These are phyloP conservation scores for Lotus japonicus DNA, from an alignment of 306 rosid species.

Conservation along the genomic window DNA sequence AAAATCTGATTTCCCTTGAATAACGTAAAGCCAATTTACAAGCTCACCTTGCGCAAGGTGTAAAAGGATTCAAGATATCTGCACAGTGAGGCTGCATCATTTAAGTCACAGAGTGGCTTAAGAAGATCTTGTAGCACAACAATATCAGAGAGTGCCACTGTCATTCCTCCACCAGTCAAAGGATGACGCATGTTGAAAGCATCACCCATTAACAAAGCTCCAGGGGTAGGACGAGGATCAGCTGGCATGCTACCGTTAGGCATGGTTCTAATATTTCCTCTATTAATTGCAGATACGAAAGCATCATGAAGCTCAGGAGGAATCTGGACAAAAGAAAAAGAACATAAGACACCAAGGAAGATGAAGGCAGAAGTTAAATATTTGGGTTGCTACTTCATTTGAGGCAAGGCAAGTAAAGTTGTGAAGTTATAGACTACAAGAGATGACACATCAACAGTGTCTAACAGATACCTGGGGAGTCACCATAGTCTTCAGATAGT, in stretches of 20 bases:
- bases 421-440: neutral
- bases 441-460: neutral
- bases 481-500: conserved; percentile 38
- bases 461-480: conserved; percentile 51
- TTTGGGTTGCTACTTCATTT: neutral
- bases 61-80: conserved; percentile 51
- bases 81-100: conserved; percentile 36
- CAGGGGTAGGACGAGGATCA: conserved; percentile 40
- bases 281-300: conserved; percentile 38
- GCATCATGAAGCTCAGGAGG: conserved; percentile 48
- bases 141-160: conserved; percentile 63
- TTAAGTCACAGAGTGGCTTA: conserved; percentile 26
- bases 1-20: neutral
- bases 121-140: conserved; percentile 49
- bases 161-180: conserved; percentile 67
- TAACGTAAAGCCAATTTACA: neutral
- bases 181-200: conserved; percentile 71
- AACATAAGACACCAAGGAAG: neutral
- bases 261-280: conserved; percentile 48
- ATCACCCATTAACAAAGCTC: conserved; percentile 63
- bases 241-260: conserved; percentile 54
- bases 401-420: neutral
- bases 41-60: conserved; percentile 43
- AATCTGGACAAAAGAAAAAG: neutral
- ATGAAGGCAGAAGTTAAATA: neutral